Base-by-base conservation (phyloP, 371 early-diverging fungal genomes). In the Saksenaea vasiformis region DNA sequence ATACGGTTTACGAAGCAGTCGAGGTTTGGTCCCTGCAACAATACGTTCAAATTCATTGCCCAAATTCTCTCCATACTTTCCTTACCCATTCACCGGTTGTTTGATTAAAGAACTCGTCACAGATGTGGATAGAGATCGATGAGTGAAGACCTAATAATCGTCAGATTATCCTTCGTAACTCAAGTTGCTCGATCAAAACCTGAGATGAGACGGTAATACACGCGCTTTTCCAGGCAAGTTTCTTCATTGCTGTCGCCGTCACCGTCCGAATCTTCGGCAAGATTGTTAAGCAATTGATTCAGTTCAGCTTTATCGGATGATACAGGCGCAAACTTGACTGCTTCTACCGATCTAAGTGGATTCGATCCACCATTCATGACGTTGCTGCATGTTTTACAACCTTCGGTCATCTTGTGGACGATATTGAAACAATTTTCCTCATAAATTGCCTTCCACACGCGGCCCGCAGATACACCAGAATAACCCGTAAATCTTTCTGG, bases 401-500 rank as follows among this genome's bases (percentile, higher is more conserved):
- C 83, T 61, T 79, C 79, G 1, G 83, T 78, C 86, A 90, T 84
- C 47, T 84, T 80, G 47, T 85, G 79, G 28, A 86, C 85, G 17
- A 92, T 80, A 64, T 89, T 87, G 74, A 97, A 97, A 69, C 98
- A 98, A 76, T 97, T 98, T 72, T 98, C 95, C 64, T 91, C 85
- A 65, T 98, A 98, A 22, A 98, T 94, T 8, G 98, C 87, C 56
- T 86, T 85, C 99, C 99, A 98, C 10, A 98, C 91, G 58, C 91
- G 84, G 17, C 83, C 87, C 37, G 98, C 91, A 39, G 93, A 89
- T 38, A 87, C 85, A 34, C 99, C 99, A 1, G 93, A 86, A 69
- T 96, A 98, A 3, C 97, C 99, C 0, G 99, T 98, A 73, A 93
- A 99, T 15, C 97, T 87, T 73, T 99, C 99, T 10, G 97, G 97